A percentile compares a stretch with the other conserved stretches of the same genome.
Evolutionary conservation across 1,139 yeast genomes (phyloP).

Genomic region (Barnettozyma hawaiiensis): DNA sequence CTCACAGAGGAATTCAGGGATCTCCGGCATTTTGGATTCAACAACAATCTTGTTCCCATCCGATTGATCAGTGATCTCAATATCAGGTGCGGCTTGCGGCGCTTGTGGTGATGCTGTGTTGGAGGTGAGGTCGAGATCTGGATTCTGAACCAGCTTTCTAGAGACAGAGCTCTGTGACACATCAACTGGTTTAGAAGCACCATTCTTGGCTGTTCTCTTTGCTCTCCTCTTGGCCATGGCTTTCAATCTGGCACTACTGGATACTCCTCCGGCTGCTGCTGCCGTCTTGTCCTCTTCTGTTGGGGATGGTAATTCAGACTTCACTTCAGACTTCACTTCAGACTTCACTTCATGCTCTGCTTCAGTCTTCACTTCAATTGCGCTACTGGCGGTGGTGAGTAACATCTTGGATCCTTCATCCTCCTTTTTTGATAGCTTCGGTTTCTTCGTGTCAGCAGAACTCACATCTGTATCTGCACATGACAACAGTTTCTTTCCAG

Average conservation of each 20-base stretch:
- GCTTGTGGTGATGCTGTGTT: conserved; percentile 10
- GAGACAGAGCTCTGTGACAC: conserved; percentile 75
- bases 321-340: conserved; percentile 31
- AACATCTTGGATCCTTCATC: conserved; percentile 17
- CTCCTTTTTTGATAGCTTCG: conserved; percentile 22
- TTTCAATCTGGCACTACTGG: conserved; percentile 77
- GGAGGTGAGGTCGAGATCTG: conserved; percentile 9
- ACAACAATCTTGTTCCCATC: conserved; percentile 80
- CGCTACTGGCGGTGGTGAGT: too few species aligned
- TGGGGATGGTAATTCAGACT: conserved; percentile 14
- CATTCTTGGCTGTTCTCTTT: conserved; percentile 67
- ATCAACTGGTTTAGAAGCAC: conserved; percentile 56
- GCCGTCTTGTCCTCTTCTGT: conserved; percentile 4
- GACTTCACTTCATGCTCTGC: conserved; percentile 24
- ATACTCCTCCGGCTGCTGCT: conserved; percentile 18
- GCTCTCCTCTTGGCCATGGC: conserved; percentile 95
- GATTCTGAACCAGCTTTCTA: conserved; percentile 33
- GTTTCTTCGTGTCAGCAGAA: conserved; percentile 26
- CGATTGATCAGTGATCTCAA: conserved; percentile 70
- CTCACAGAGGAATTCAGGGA: conserved; percentile 67
- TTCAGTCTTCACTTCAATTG: conserved; percentile 31
- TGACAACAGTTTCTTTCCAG: conserved; percentile 69
- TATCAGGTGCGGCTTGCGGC: too few species aligned
- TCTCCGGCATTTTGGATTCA: conserved; percentile 66
- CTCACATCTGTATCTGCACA: conserved; percentile 49